Conservation (phyloP, 768 basidiomycete species). For the Podaxis pistillaris region DNA sequence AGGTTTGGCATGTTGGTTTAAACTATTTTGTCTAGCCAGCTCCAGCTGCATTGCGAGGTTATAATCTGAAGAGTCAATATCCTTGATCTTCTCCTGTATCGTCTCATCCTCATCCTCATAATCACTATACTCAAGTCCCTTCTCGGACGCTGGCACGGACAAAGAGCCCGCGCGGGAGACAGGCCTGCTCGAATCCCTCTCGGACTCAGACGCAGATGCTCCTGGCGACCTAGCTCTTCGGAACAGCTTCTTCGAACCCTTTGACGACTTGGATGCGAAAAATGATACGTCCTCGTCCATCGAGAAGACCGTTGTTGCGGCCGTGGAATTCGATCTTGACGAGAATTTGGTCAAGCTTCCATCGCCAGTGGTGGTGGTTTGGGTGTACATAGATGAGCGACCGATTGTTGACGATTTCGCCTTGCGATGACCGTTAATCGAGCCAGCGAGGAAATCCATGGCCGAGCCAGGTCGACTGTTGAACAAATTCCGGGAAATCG, state of each 20-base stretch:
- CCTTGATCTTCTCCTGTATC: constrained; percentile 32
- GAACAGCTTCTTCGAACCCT: constrained; percentile 42
- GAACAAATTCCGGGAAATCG: constrained; percentile 88
- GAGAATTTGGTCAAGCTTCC: constrained; percentile 73
- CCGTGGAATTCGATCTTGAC: constrained; percentile 66
- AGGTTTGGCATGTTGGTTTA: constrained; percentile 61
- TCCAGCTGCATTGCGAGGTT: constrained; percentile 78
- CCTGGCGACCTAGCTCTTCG: constrained; percentile 42
- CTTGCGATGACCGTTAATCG: constrained; percentile 65
- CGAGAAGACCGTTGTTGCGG: constrained; percentile 59
- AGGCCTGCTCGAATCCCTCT: constrained; percentile 41
- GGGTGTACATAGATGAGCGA: constrained; percentile 72
- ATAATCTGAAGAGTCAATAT: constrained; percentile 65
- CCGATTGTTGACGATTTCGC: constrained; percentile 64
- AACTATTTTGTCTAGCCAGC: constrained; percentile 81
- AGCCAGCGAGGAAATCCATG: constrained; percentile 71
- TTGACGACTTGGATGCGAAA: constrained; percentile 42
- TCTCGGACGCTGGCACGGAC: constrained; percentile 47
- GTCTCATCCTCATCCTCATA: constrained; percentile 45
- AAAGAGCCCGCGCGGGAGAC: constrained; percentile 32
- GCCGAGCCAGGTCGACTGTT: constrained; percentile 63
- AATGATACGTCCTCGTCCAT: constrained; percentile 62
- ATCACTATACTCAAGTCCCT: constrained; percentile 39
- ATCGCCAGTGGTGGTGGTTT: constrained; percentile 65
- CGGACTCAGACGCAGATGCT: constrained; percentile 43